These are phyloP conservation scores for Trichomonas gallinae DNA, from an alignment of 208 protist species.

Conservation along the genomic window DNA sequence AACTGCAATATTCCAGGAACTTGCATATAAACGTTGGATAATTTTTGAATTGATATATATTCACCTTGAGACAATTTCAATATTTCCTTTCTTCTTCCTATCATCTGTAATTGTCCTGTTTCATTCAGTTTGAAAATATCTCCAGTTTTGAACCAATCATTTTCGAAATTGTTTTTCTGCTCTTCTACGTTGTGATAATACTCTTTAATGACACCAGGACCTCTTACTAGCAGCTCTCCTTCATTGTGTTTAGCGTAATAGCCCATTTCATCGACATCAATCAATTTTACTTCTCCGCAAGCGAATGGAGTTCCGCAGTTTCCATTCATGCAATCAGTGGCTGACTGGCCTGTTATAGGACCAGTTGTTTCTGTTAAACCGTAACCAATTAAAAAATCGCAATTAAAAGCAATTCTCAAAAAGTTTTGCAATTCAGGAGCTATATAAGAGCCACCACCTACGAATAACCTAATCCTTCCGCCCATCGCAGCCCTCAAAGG, in stretches of 20 bases:
- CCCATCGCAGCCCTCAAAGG: neutral
- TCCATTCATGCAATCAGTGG: neutral
- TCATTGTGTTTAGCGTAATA: neutral
- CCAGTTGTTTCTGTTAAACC: constrained; percentile 30
- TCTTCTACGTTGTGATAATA: neutral
- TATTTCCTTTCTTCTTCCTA: neutral
- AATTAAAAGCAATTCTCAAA: neutral
- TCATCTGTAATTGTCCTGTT: neutral
- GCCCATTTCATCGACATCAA: neutral
- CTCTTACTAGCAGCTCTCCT: neutral
- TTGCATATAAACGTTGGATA: neutral
- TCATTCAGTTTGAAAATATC: neutral
- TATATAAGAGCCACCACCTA: constrained; percentile 12
- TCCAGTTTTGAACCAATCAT: constrained; percentile 6
- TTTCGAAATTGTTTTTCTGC: neutral
- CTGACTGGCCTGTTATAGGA: neutral
- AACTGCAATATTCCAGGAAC: neutral
- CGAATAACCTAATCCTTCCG: neutral
- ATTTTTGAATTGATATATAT: neutral
- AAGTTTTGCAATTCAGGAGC: neutral
- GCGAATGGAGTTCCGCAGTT: neutral
- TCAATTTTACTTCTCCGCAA: neutral
- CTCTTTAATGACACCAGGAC: neutral
- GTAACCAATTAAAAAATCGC: constrained; percentile 22
- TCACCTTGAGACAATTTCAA: neutral